A percentile compares a stretch with the other conserved stretches of the same genome.
phyloP scores from a whole-genome alignment of 2,329 filamentous ascomycete genomes.

The Blastomyces parvus region DNA sequence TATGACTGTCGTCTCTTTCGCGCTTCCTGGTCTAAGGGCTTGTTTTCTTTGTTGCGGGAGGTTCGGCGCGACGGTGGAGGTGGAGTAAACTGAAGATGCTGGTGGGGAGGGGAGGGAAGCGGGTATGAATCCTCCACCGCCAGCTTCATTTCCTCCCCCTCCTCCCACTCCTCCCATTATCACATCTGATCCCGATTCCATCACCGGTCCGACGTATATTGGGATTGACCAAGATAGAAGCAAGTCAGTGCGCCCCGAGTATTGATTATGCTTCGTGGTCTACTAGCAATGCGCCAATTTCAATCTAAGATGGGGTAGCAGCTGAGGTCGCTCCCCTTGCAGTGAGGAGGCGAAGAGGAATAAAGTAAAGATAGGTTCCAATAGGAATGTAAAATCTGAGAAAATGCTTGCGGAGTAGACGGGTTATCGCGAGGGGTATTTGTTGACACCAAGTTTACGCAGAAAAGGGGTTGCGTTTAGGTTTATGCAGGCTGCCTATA shows the following conservation, averaged over 20 bases:
- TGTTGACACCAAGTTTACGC: no score
- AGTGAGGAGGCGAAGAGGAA: no score
- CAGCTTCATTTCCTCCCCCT: slow-evolving; percentile 6
- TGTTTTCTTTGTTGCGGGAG: slow-evolving; percentile 45
- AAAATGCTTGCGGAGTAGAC: no score
- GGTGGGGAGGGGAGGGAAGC: slow-evolving; percentile 39
- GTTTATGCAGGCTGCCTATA: no score
- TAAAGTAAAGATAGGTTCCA: no score
- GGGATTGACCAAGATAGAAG: not conserved
- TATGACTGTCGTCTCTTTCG: slow-evolving; percentile 51
- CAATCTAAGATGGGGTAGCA: not conserved
- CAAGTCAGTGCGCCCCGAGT: not conserved
- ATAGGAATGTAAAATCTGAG: no score
- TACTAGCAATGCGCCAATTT: not conserved
- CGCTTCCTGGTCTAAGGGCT: slow-evolving; percentile 47
- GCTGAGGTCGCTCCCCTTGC: no score
- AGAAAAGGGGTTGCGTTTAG: no score
- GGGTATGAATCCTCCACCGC: slow-evolving; percentile 34
- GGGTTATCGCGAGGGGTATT: no score
- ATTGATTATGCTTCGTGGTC: not conserved
- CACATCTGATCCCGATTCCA: slow-evolving; percentile 6
- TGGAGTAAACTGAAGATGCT: slow-evolving; percentile 42
- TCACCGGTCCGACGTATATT: not conserved
- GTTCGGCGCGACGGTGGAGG: slow-evolving; percentile 30
- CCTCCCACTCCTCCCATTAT: slow-evolving; percentile 33